phyloP scores from a whole-genome alignment of 495 filamentous ascomycete genomes.

The Tuber brumale region DNA sequence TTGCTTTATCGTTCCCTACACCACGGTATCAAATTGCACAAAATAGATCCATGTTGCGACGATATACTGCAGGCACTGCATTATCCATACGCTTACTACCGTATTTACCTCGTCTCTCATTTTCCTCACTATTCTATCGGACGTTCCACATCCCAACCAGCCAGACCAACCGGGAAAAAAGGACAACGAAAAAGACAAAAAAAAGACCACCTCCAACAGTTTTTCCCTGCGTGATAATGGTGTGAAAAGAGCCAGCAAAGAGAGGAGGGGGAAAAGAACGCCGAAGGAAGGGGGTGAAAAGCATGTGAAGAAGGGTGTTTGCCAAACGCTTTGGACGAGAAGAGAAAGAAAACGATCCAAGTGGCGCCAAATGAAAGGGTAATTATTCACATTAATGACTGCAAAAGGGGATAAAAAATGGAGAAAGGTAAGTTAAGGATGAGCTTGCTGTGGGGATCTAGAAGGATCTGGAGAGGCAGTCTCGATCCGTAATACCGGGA shows the following conservation, averaged over 20 bases:
- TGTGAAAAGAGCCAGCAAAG: not conserved
- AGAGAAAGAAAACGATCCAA: not conserved
- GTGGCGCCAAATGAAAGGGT: not conserved
- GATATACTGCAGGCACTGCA: not conserved
- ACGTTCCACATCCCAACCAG: not conserved
- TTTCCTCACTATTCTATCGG: not conserved
- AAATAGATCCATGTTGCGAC: not conserved
- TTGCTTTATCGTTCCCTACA: not conserved
- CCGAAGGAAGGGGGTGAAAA: conserved; percentile 3
- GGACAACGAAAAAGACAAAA: not conserved
- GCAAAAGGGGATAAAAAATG: not conserved
- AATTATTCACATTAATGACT: conserved; percentile 14
- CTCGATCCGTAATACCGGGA: conserved; percentile 28
- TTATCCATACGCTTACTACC: not conserved
- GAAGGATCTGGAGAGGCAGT: conserved; percentile 21
- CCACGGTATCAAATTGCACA: not conserved
- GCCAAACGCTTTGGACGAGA: not conserved
- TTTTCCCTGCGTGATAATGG: not conserved
- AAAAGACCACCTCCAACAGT: not conserved
- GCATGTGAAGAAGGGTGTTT: conserved; percentile 1
- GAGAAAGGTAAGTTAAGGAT: not conserved
- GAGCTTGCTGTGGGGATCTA: conserved; percentile 17
- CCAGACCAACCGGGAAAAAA: not conserved
- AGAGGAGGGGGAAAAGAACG: not conserved
- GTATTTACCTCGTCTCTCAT: not conserved